Evolutionary conservation across 2,329 filamentous ascomycete species (phyloP).

Genomic region (Beauveria asiatica): DNA sequence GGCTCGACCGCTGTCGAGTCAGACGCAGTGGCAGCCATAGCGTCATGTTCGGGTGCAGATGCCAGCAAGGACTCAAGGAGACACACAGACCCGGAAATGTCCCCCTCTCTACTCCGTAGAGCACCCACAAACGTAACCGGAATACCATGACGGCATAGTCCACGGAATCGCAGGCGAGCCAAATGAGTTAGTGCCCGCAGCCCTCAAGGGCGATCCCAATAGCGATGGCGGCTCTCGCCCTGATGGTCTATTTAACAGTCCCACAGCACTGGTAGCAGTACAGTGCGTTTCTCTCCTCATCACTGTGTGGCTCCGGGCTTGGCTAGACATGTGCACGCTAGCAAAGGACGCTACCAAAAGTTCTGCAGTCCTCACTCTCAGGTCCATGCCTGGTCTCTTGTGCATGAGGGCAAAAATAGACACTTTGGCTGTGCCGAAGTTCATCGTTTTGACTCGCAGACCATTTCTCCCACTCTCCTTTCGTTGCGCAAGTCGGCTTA

Average conservation of each 20-base stretch:
- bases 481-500: not conserved
- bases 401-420: not conserved
- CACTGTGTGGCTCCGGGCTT: not conserved
- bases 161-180: not conserved
- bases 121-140: not conserved
- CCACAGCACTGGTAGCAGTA: not conserved
- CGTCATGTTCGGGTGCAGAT: not conserved
- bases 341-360: conserved; percentile 2
- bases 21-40: not conserved
- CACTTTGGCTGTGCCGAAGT: not conserved
- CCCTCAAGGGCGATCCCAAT: conserved; percentile 7
- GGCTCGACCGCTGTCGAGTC: not conserved
- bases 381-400: too few relatives aligned
- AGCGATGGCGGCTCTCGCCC: conserved; percentile 6
- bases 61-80: not conserved
- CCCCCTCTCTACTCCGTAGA: too few relatives aligned
- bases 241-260: not conserved
- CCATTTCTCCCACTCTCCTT: too few relatives aligned
- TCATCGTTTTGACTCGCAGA: not conserved
- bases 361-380: not conserved
- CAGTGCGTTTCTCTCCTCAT: not conserved
- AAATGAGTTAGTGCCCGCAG: conserved; percentile 3
- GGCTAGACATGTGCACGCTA: not conserved
- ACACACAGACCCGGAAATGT: not conserved
- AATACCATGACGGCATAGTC: not conserved